Evolutionary conservation across 2,329 filamentous ascomycete genomes (phyloP), one percentile per base, ranked within the genome.

Genomic region (Aspergillus japonicus): DNA sequence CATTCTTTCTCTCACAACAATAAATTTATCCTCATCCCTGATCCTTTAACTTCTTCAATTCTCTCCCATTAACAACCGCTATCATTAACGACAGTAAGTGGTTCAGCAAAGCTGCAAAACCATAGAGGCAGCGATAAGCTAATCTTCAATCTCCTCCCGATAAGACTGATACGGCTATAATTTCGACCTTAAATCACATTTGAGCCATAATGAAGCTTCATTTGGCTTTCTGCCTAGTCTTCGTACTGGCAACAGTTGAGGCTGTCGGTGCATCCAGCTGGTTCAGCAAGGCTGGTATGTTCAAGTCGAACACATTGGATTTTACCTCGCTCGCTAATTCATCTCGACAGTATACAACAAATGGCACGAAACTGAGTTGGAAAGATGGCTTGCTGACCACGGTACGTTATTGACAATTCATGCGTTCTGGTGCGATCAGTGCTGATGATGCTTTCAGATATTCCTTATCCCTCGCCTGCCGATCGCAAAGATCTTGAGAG

Each of bases 331-430:
- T n/a, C 44, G 23, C 50, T 61, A 55, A 59, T 26, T 47, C 21
- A 19, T 14, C 6, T 21, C 5, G 35, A 14, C 72, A 96, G 94
- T 89, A 16, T 98, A 98, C 83, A 97, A 98, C 81, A 97, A 95
- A 77, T 99, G 95, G 95, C 94, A 98, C 71, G 89, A 98, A 82
- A 96, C 91, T 23, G 95, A 99, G 83, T 87, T 99, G 31, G 94
- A 99, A 81, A 87, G 93, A 71, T 99, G 95, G 95, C 87, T 99
- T 53, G 90, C 90, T 31, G 95, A 99, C 74, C 85, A 98, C 79
- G 87, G 77, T 78, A 66, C 48, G 62, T 21, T 26, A 61, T 21
- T 26, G 4, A 14, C 11, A 31, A 35, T 48, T 8, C 3, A 3
- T 2, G 19, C 11, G 1, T 52, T 24, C n/a, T 33, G 14, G 50